Evolutionary conservation across 768 basidiomycete genomes (phyloP), one percentile per base, ranked within the genome.

Genomic region (Russula abietina): DNA sequence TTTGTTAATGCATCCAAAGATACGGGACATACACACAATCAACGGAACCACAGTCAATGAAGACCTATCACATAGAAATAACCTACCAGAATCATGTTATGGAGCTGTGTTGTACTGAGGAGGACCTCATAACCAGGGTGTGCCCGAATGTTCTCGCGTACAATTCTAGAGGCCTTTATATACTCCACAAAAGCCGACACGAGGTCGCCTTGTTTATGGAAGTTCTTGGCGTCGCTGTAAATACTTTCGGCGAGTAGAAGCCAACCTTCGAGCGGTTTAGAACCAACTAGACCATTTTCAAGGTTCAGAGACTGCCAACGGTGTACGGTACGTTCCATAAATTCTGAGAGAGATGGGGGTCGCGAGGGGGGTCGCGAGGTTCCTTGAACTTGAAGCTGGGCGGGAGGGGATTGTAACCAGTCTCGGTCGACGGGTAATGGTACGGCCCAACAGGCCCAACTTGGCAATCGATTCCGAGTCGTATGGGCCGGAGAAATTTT

Each of bases 101-200:
- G 75, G 57, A 84, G 79, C 69, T 91, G 89, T 12, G 78, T 75
- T 7, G 74, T 59, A 49, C 71, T 84, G 68, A 92, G n/a, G n/a
- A n/a, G 72, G 1, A 75, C 75, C 39, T 78, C 68, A 70, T 87
- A 92, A 50, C 89, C 85, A 58, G 79, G 76, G 74, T 92, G 91
- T 1, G 76, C 75, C 0, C 89, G 90, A 22, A 93, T 75, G 65
- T 82, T 86, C 75, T 93, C 88, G 12, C 90, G 80, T 24, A 91
- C 87, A 60, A 91, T 75, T 1, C n/a, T n/a, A n/a, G 86, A 89
- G 10, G 89, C 87, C 63, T 79, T 83, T 3, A 89, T 89, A 55
- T 81, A 83, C 64, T 83, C 79, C 19, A 91, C 77, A 71, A 91
- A 91, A 1, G 86, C 88, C n/a, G 73, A 76, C 70, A 91, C 87